Base-by-base conservation (phyloP, 345 rosid species). In the Geranium brycei region DNA sequence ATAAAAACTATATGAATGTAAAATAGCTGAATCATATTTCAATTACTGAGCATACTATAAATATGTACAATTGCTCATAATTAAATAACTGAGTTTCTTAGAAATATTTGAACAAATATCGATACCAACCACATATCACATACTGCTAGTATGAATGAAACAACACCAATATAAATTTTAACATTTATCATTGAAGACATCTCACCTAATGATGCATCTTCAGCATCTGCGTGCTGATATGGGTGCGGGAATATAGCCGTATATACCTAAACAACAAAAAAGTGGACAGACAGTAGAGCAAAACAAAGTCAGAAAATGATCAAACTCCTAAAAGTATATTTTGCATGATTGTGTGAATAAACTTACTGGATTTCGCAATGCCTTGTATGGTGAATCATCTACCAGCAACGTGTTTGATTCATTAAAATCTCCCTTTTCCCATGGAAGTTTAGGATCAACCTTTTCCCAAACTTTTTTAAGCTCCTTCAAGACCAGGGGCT, bases 341-440 rank as follows among this genome's bases (percentile, higher is more conserved):
- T 35, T 35, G 41, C 28, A 35, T 35, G 10, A 35, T 35, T 4
- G 4, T 4, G 41, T 7, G 41, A 35, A 55, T 3, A 14, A 75
- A 79, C 93, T 83, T 76, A 89, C 97, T 4, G 97, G 97, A 73
- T 92, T 92, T 73, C 86, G 91, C 84, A 92, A 79, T 7, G 96
- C 87, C 71, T 92, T 92, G 75, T 92, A 82, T 17, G 97, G 99
- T 72, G 96, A 87, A 75, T 92, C 99, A 57, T 90, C 97, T 28
- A 90, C 60, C 75, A 89, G 68, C 71, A 92, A 66, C 0, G 99
- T 92, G 70, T 92, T 89, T 23, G 95, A 82, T 72, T 87, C 84
- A 60, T 85, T 73, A 62, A 78, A 90, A 66, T 71, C 66, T 71
- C 87, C 88, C 69, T 40, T 80, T 69, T 79, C 75, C 93, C 92